Evolutionary conservation across 2,329 filamentous ascomycete species (phyloP), one percentile per base, ranked within the genome.

Genomic region (Trichoderma pleuroti): DNA sequence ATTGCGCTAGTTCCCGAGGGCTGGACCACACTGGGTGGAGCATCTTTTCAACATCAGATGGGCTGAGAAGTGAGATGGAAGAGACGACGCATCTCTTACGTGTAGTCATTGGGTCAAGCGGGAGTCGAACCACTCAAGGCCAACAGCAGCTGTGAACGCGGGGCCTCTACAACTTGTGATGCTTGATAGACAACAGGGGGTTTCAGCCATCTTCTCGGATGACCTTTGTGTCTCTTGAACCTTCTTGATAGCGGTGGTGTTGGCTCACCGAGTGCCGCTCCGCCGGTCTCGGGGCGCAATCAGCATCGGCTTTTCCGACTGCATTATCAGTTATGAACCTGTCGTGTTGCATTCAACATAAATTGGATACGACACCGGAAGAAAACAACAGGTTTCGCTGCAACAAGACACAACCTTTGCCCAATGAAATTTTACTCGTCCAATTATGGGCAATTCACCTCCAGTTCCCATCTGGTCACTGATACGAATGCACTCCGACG

Each of bases 1-100:
- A 70, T 59, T 75, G 72, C 74, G 63, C 74, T 80, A 80, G 78
- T 71, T 78, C 78, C 78, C 77, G 78, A 36, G 21, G 14, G 7
- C n/a, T 65, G 63, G 71, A 70, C 70, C 74, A 54, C 70, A 70
- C 72, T 72, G 70, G 74, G 73, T 72, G 74, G 76, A 74, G 72
- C 70, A 66, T 65, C 66, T 36, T 73, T 77, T 75, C 56, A 74
- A 75, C 77, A 75, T 32, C n/a, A 59, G 65, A 68, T 59, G 30
- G n/a, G 39, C 36, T 34, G 65, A 28, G 28, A 10, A 42, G 39
- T n/a, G 14, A 60, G 28, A 46, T 21, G 11, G 26, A 46, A 42
- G 24, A 21, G 24, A 21, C 21, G 34, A 46, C 30, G 26, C 56
- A 59, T 21, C 21, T 24, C 32, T 59, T 59, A 59, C 56, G 56